These are phyloP conservation scores for Umbelopsis sp. DNA, from an alignment of 192 early-diverging fungal species.

Conservation along the genomic window DNA sequence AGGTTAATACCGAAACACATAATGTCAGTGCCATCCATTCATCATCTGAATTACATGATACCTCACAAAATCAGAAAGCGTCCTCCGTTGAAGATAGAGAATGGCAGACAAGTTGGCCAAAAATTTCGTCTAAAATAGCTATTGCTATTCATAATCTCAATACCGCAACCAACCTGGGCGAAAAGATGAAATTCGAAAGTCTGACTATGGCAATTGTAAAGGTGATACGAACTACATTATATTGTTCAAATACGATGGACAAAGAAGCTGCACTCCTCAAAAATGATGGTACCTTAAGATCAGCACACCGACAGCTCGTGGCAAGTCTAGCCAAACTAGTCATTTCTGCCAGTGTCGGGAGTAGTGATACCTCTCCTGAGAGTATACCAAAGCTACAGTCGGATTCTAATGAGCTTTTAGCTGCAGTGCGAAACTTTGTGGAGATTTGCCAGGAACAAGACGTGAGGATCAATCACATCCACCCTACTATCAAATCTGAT, in stretches of 20 bases:
- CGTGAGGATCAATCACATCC: conserved; percentile 40
- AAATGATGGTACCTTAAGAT: conserved; percentile 63
- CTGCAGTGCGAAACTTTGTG: conserved; percentile 78
- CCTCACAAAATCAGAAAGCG: not conserved
- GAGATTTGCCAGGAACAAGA: conserved; percentile 38
- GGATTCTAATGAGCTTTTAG: conserved; percentile 75
- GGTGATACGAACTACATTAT: conserved; percentile 83
- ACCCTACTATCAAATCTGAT: conserved; percentile 17
- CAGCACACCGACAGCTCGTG: conserved; percentile 77
- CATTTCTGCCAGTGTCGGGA: conserved; percentile 82
- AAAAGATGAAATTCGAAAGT: conserved; percentile 56
- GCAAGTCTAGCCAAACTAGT: conserved; percentile 81
- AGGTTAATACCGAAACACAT: not conserved
- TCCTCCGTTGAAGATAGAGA: not conserved
- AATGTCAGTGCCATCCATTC: not conserved
- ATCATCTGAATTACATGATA: not conserved
- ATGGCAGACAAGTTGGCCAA: conserved; percentile 47
- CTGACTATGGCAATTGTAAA: conserved; percentile 67
- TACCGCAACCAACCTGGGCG: conserved; percentile 45
- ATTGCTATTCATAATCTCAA: conserved; percentile 58
- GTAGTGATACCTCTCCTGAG: conserved; percentile 40
- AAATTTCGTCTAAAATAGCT: conserved; percentile 46
- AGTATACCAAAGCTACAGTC: conserved; percentile 62
- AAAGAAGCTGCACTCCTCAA: conserved; percentile 69
- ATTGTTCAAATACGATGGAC: conserved; percentile 73